These are phyloP conservation scores for Biscogniauxia sp. DNA, from an alignment of 2,329 filamentous ascomycete species.

Conservation along the genomic window DNA sequence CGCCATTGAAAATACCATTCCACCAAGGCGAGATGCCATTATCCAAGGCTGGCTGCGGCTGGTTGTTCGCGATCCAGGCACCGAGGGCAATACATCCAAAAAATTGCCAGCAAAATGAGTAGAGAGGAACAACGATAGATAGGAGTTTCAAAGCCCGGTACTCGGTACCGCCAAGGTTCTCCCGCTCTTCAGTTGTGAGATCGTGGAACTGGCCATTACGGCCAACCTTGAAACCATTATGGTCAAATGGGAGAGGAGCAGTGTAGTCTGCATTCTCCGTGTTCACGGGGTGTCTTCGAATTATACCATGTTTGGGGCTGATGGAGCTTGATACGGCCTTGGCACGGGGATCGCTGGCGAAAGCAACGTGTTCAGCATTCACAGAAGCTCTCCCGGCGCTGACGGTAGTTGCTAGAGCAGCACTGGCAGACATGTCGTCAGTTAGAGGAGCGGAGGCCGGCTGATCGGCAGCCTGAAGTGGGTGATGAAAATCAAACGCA, in stretches of 20 bases:
- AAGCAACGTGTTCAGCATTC: conserved; percentile 22
- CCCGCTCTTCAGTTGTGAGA: conserved; percentile 31
- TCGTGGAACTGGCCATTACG: conserved; percentile 28
- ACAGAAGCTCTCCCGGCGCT: not conserved
- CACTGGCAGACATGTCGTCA: not conserved
- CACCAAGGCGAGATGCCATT: conserved; percentile 67
- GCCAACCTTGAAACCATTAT: conserved; percentile 38
- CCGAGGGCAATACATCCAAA: conserved; percentile 47
- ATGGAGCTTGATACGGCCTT: conserved; percentile 21
- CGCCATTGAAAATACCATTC: conserved; percentile 65
- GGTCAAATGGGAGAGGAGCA: conserved; percentile 16
- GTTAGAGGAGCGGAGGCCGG: not conserved
- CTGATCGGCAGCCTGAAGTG: not conserved
- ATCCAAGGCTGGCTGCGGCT: conserved; percentile 43
- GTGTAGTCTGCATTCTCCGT: conserved; percentile 17
- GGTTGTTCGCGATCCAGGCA: conserved; percentile 57
- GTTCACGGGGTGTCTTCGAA: conserved; percentile 16
- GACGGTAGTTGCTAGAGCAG: not conserved
- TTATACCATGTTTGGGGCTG: conserved; percentile 9
- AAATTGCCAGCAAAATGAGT: conserved; percentile 51
- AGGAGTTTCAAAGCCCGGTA: conserved; percentile 62
- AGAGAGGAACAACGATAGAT: conserved; percentile 57
- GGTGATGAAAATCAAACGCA: not conserved
- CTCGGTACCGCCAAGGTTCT: conserved; percentile 60
- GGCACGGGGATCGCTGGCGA: conserved; percentile 17